Percentiles rank a stretch among this genome's conserved stretches.
Conservation (phyloP, 2,329 filamentous ascomycete genomes). For the Paraconiothyrium sp. region DNA sequence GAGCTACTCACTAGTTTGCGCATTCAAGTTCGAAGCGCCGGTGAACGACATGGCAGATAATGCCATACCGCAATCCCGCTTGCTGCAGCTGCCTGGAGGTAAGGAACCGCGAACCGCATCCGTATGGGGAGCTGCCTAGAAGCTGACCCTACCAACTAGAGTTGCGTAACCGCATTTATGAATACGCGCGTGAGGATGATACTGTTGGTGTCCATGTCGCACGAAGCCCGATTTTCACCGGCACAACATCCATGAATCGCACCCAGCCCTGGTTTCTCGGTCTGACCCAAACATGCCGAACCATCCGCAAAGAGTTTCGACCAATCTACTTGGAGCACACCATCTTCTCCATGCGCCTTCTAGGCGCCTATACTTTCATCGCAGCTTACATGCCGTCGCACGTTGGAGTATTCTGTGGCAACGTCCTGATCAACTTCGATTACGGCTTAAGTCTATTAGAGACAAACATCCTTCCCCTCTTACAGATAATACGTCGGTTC, state of each 20-base stretch:
- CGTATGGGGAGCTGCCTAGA: neutral
- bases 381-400: neutral
- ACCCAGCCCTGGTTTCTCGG: neutral
- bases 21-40: neutral
- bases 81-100: slow-evolving; percentile 9
- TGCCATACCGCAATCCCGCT: neutral
- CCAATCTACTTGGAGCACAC: slow-evolving; percentile 5
- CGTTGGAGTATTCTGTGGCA: neutral
- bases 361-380: neutral
- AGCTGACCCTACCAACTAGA: neutral
- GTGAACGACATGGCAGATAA: neutral
- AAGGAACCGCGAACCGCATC: neutral
- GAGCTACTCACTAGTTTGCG: neutral
- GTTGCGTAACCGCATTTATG: slow-evolving; percentile 9
- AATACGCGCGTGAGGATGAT: neutral
- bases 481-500: neutral
- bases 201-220: neutral
- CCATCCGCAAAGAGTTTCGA: slow-evolving; percentile 1
- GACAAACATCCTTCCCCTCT: slow-evolving; percentile 1
- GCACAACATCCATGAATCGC: neutral
- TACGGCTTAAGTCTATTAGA: neutral
- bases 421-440: slow-evolving; percentile 1
- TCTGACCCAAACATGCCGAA: slow-evolving; percentile 2
- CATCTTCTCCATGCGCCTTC: neutral
- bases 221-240: neutral